Evolutionary conservation across 2,329 filamentous ascomycete genomes (phyloP), one percentile per base, ranked within the genome.

Genomic region (Phialophora verrucosa): DNA sequence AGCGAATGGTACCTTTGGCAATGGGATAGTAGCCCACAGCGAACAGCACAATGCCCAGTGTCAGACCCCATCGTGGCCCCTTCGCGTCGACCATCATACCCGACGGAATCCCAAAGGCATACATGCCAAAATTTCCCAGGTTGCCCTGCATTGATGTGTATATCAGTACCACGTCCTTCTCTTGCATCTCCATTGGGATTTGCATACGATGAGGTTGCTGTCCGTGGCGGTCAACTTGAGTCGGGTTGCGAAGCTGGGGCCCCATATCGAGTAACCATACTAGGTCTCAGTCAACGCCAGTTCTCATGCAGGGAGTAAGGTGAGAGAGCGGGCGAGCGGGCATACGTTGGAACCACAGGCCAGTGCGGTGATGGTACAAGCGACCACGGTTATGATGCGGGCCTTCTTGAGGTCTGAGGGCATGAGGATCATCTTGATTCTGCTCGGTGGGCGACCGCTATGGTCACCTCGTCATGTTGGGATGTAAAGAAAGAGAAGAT

Each of bases 251-350:
- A 97, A 97, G 79, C 97, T 93, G 23, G 95, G 95, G 14, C 92
- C 93, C 93, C 95, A 99, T 79, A 94, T 94, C 63, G 93, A 97
- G 80, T 97, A 99, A 76, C 93, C 94, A 87, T 99, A 98, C 92
- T 97, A 75, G 58, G 59, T 17, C 31, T 14, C 29, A 7, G 66
- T 68, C 55, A 70, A 64, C 42, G 14, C 14, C 38, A 25, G 50
- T 20, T 35, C 35, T 62, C 23, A 29, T 47, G 38, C 14, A 42
- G 38, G 14, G 38, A 17, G 38, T 10, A 32, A 14, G 25, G 23
- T 55, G 23, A 35, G 53, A 12, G 68, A 61, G 35, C 17, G 47
- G 29, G 79, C 17, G 42, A 29, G 79, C 88, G 74, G 14, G 20
- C 88, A 74, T 80, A 96, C 93, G 78, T 97, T 97, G 69, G 93